A percentile compares a stretch with the other conserved stretches of the same genome.
These are phyloP conservation scores for Rhizopogon vesiculosus DNA, from an alignment of 768 basidiomycete species.

Conservation along the genomic window DNA sequence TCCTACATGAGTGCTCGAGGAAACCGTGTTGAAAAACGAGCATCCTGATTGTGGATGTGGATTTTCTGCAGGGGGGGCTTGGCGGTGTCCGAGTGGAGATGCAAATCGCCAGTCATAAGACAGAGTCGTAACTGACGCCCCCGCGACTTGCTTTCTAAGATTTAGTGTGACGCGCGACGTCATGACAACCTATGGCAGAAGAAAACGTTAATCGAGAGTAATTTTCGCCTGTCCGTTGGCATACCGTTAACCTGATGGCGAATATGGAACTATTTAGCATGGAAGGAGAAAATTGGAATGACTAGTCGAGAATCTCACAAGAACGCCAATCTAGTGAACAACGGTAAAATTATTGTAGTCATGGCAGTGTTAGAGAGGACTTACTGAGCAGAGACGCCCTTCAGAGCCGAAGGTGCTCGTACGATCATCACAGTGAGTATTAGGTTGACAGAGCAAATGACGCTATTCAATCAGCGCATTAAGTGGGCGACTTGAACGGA, in stretches of 20 bases:
- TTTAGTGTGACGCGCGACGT: background rate
- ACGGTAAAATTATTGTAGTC: background rate
- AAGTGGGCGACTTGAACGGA: background rate
- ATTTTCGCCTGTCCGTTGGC: background rate
- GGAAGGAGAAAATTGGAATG: slow-evolving; percentile 15
- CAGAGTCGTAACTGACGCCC: no score
- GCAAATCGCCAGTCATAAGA: background rate
- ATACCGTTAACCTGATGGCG: background rate
- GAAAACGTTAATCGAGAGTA: background rate
- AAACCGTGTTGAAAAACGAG: background rate
- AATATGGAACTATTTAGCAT: slow-evolving; percentile 36
- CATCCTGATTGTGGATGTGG: background rate
- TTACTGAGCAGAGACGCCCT: slow-evolving; percentile 46
- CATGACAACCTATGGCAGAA: background rate
- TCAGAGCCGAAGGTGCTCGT: slow-evolving; percentile 36
- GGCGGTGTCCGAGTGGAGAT: background rate
- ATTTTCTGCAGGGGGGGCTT: background rate
- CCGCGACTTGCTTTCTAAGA: background rate
- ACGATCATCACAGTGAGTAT: slow-evolving; percentile 44
- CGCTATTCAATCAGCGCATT: slow-evolving; percentile 20
- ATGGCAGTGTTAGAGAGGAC: slow-evolving; percentile 11
- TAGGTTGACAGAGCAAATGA: slow-evolving; percentile 40
- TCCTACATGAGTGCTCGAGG: no score
- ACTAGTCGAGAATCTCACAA: background rate
- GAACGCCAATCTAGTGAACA: background rate